Evolutionary conservation across 192 early-diverging fungal genomes (phyloP).

Genomic region (Umbelopsis sp.): DNA sequence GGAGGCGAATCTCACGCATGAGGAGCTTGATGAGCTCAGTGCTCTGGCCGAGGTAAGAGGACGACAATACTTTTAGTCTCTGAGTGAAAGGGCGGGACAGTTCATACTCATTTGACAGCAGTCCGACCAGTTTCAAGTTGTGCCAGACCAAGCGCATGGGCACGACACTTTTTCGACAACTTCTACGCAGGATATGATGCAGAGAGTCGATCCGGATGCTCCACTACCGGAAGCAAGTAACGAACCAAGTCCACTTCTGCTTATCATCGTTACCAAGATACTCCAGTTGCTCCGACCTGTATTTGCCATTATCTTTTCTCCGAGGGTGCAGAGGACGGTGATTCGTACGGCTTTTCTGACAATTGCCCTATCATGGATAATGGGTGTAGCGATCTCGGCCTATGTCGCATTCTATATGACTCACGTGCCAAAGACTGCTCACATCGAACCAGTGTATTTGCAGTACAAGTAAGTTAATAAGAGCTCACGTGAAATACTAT

Average conservation of each 20-base stretch:
- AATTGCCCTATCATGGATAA: constrained; percentile 30
- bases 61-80: not conserved
- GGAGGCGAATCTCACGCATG: constrained; percentile 13
- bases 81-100: not conserved
- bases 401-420: constrained; percentile 39
- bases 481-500: not conserved
- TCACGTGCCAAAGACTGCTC: constrained; percentile 33
- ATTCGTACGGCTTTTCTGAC: constrained; percentile 24
- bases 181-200: constrained; percentile 8
- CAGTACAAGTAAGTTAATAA: constrained; percentile 25
- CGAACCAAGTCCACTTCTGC: constrained; percentile 1
- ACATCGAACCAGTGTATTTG: constrained; percentile 34
- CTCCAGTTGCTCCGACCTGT: constrained; percentile 22
- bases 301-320: constrained; percentile 28
- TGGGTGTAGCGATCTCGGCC: constrained; percentile 30
- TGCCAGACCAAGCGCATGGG: not conserved
- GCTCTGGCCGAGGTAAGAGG: constrained; percentile 7
- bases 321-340: constrained; percentile 30
- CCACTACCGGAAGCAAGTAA: not conserved
- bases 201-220: not conserved
- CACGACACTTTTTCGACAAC: constrained; percentile 4
- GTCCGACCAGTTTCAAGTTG: constrained; percentile 18
- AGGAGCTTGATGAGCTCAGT: constrained; percentile 13
- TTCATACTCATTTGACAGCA: not conserved
- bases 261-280: not conserved